Evolutionary conservation across 139 green algal species (phyloP).

Genomic region (Pleodorina starrii): DNA sequence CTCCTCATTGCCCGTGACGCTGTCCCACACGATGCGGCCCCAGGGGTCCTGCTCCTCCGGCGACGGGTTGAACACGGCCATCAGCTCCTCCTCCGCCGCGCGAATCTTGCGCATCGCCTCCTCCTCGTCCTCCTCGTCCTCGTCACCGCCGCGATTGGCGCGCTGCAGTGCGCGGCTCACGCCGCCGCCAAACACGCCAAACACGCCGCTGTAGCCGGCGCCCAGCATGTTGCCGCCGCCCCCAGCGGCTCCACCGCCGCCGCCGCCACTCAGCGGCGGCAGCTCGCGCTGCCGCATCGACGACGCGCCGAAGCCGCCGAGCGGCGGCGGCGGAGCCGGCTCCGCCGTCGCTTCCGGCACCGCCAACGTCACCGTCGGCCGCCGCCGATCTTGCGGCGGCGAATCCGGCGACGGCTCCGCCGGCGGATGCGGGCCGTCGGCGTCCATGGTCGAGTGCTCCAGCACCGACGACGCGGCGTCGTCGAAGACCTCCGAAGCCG

Average conservation of each 20-base stretch:
- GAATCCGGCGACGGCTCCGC: no score
- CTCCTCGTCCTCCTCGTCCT: slow-evolving; percentile 34
- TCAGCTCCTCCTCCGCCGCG: slow-evolving; percentile 26
- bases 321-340: neutral
- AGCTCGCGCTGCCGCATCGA: neutral
- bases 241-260: neutral
- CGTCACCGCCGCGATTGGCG: neutral
- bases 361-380: neutral
- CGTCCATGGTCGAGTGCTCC: slow-evolving; percentile 6
- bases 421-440: no score
- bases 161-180: neutral
- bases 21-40: slow-evolving; percentile 54
- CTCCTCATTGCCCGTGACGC: slow-evolving; percentile 48
- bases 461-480: neutral
- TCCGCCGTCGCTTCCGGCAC: neutral
- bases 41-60: slow-evolving; percentile 47
- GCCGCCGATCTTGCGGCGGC: no score
- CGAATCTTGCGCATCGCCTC: slow-evolving; percentile 7
- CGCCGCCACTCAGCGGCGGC: neutral
- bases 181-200: neutral
- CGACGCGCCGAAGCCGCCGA: no score
- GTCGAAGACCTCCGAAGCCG: no score
- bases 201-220: neutral
- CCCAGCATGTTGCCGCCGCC: neutral
- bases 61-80: slow-evolving; percentile 13